Evolutionary conservation across 345 rosid genomes (phyloP).

Genomic region (Hibiscus tridactylites): DNA sequence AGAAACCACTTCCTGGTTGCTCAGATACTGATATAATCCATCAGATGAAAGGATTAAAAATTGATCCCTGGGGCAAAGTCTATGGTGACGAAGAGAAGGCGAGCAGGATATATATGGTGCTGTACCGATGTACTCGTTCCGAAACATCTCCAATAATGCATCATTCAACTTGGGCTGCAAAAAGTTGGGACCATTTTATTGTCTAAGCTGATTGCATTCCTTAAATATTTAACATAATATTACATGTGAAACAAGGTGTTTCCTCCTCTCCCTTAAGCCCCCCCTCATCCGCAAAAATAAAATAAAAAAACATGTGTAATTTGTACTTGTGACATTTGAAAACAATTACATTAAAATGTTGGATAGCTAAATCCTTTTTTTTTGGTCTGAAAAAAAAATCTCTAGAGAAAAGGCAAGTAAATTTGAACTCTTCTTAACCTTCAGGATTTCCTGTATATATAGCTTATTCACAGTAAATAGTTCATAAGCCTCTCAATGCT

Average conservation of each 20-base stretch:
- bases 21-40: conserved; percentile 90
- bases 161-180: conserved; percentile 84
- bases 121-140: conserved; percentile 78
- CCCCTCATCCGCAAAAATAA: background rate
- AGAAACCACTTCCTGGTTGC: conserved; percentile 86
- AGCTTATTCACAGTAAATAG: background rate
- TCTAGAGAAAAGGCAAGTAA: background rate
- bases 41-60: conserved; percentile 90
- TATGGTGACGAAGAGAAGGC: conserved; percentile 84
- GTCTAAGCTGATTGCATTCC: background rate
- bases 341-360: background rate
- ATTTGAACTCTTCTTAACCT: background rate
- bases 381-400: background rate
- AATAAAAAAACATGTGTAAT: background rate
- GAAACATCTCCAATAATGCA: conserved; percentile 77
- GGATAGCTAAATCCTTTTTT: background rate
- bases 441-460: background rate
- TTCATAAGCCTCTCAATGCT: background rate
- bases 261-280: background rate
- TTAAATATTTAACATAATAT: background rate
- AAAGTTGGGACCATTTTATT: conserved; percentile 7
- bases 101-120: conserved; percentile 76
- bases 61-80: conserved; percentile 72
- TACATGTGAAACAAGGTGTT: background rate
- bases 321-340: background rate